A percentile compares a stretch with the other conserved stretches of the same genome.
Conservation (phyloP, 2,329 filamentous ascomycete genomes). For the Penicillium sp. region DNA sequence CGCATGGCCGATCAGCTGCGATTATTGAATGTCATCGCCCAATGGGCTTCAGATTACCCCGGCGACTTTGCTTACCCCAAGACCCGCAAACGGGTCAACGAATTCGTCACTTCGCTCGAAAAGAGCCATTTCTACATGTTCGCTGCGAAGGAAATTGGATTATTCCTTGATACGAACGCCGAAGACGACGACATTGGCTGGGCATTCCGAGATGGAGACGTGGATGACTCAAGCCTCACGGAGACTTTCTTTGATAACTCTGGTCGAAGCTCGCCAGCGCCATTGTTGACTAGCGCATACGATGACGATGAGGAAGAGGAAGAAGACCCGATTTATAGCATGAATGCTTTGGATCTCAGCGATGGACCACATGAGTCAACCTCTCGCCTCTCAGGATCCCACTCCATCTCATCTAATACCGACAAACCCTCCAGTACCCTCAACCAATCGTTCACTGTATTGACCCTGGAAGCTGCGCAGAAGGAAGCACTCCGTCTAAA, state of each 20-base stretch:
- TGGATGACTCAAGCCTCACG: conserved; percentile 43
- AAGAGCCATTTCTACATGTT: conserved; percentile 78
- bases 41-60: conserved; percentile 87
- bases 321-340: conserved; percentile 39
- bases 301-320: conserved; percentile 33
- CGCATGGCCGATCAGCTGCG: conserved; percentile 79
- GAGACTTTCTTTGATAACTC: conserved; percentile 44
- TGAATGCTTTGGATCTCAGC: conserved; percentile 41
- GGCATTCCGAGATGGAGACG: conserved; percentile 75
- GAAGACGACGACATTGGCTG: conserved; percentile 92
- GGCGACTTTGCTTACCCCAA: conserved; percentile 83
- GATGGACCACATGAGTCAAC: conserved; percentile 40
- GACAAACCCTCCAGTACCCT: conserved; percentile 41
- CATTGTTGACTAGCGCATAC: conserved; percentile 27
- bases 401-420: conserved; percentile 41
- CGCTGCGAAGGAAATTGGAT: conserved; percentile 79
- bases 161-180: conserved; percentile 70
- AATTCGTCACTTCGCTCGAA: conserved; percentile 73
- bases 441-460: conserved; percentile 44
- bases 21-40: conserved; percentile 78
- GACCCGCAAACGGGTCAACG: conserved; percentile 69
- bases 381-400: conserved; percentile 38
- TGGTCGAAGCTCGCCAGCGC: conserved; percentile 42
- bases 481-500: conserved; percentile 71
- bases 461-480: conserved; percentile 69